Evolutionary conservation across 176 grass and related monocot species (phyloP).

Genomic region (Bromus sterilis): DNA sequence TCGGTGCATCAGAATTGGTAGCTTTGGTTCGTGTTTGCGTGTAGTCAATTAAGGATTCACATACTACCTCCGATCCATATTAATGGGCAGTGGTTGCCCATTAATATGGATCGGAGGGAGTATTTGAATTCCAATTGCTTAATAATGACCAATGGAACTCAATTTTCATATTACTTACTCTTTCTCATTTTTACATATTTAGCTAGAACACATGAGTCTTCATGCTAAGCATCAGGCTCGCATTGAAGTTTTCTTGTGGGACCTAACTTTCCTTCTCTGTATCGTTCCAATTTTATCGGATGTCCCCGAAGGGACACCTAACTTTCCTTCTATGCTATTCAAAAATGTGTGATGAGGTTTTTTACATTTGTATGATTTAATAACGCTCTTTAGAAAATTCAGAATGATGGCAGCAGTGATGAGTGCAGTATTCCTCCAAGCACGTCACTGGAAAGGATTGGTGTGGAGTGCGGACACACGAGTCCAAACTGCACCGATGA

Average conservation of each 20-base stretch:
- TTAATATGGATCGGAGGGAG: too few relatives aligned
- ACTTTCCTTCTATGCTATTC: conserved; percentile 6
- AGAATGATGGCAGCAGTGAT: conserved; percentile 97
- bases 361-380: not conserved
- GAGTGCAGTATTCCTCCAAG: conserved; percentile 87
- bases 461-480: conserved; percentile 72
- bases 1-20: not conserved
- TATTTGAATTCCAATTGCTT: not conserved
- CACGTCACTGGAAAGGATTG: conserved; percentile 79
- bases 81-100: too few relatives aligned
- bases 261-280: too few relatives aligned
- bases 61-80: too few relatives aligned
- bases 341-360: conserved; percentile 1
- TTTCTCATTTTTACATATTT: not conserved
- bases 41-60: not conserved
- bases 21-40: not conserved
- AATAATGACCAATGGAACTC: not conserved
- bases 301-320: too few relatives aligned
- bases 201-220: not conserved
- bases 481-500: conserved; percentile 67
- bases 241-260: not conserved
- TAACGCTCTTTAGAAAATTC: conserved; percentile 13
- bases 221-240: not conserved
- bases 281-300: too few relatives aligned
- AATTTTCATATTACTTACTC: not conserved